phyloP scores from a whole-genome alignment of 352 stramenopile genomes.

The Elongisporangium senticosum region DNA sequence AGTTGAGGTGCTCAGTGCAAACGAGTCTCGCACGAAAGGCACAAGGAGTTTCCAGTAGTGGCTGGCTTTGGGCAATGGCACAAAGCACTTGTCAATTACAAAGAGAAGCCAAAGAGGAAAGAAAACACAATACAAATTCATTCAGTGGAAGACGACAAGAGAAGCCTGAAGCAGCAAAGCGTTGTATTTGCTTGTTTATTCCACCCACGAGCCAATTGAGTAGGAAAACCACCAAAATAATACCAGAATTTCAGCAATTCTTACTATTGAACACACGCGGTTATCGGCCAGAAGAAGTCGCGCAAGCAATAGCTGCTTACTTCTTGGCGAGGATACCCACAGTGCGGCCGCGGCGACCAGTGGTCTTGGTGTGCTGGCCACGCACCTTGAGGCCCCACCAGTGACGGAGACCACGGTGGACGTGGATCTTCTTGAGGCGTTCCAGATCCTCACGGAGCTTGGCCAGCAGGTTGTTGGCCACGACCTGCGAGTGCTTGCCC shows the following conservation, averaged over 20 bases:
- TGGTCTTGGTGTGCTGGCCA: constrained; percentile 99
- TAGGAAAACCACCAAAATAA: constrained; percentile 29
- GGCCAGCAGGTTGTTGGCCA: constrained; percentile 97
- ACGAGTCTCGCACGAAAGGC: no score
- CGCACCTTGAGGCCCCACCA: constrained; percentile 99
- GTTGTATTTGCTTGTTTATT: constrained; percentile 1
- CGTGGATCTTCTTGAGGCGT: constrained; percentile 99
- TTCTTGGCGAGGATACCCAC: constrained; percentile 83
- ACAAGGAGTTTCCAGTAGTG: no score
- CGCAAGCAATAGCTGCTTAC: constrained; percentile 39
- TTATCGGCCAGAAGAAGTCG: constrained; percentile 17
- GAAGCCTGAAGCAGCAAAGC: constrained; percentile 1
- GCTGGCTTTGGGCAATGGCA: no score
- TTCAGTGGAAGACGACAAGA: constrained; percentile 1
- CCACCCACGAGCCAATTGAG: neutral
- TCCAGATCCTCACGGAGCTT: constrained; percentile 99
- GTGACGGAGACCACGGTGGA: constrained; percentile 99
- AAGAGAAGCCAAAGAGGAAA: neutral
- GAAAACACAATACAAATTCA: neutral
- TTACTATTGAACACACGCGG: constrained; percentile 35
- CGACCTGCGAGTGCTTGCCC: constrained; percentile 98
- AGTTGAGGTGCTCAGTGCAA: no score
- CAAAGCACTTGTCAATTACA: no score
- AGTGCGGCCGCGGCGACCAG: constrained; percentile 89
- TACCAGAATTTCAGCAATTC: constrained; percentile 62